phyloP scores from a whole-genome alignment of 1,139 yeast genomes.

The Kodamaea sp. region DNA sequence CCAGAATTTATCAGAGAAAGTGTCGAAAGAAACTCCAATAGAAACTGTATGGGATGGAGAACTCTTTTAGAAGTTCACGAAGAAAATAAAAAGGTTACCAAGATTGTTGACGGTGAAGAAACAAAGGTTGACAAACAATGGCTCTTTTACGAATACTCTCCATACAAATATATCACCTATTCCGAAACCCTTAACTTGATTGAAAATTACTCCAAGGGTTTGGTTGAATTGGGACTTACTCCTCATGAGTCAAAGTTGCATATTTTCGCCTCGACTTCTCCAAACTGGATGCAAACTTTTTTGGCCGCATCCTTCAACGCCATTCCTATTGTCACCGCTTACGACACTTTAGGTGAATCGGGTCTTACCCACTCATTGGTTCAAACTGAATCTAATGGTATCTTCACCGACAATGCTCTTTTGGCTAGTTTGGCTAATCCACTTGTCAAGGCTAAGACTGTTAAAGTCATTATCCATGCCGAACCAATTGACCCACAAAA shows the following conservation, averaged over 20 bases:
- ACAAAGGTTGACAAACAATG: conserved; percentile 76
- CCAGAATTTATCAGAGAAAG: conserved; percentile 69
- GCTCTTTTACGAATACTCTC: conserved; percentile 77
- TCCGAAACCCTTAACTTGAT: conserved; percentile 51
- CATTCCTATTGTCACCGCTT: conserved; percentile 91
- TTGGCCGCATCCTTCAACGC: conserved; percentile 73
- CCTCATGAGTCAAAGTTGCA: conserved; percentile 70
- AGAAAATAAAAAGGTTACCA: conserved; percentile 73
- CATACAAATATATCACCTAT: conserved; percentile 65
- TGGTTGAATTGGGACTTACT: conserved; percentile 66
- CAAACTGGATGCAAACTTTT: conserved; percentile 86
- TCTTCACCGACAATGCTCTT: conserved; percentile 79
- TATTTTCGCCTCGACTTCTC: conserved; percentile 81
- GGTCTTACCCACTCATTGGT: conserved; percentile 85
- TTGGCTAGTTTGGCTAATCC: conserved; percentile 68
- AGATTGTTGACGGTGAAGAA: conserved; percentile 74
- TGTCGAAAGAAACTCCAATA: conserved; percentile 50
- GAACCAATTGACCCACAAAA: conserved; percentile 62
- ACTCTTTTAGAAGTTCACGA: conserved; percentile 65
- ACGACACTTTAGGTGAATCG: conserved; percentile 90
- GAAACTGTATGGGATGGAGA: conserved; percentile 77
- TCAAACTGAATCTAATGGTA: conserved; percentile 73
- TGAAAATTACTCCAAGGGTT: conserved; percentile 67
- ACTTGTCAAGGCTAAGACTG: conserved; percentile 55
- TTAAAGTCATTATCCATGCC: conserved; percentile 69